phyloP scores from a whole-genome alignment of 2,329 filamentous ascomycete genomes.

The Xylaria sp. region DNA sequence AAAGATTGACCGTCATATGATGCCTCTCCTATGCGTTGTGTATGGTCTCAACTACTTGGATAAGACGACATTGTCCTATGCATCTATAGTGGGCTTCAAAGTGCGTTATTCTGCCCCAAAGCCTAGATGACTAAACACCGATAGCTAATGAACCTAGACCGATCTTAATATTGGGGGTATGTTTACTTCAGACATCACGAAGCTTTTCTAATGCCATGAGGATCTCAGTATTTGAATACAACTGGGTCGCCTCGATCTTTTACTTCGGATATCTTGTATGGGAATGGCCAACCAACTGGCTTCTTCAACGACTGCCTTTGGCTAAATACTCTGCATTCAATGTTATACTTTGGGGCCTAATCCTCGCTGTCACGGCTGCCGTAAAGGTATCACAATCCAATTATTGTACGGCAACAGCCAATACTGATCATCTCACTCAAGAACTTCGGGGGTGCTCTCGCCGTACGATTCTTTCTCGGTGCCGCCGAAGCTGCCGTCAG shows the following conservation, averaged over 20 bases:
- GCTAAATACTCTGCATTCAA: conserved; percentile 74
- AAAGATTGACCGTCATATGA: conserved; percentile 60
- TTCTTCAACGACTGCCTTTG: conserved; percentile 72
- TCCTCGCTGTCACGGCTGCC: conserved; percentile 49
- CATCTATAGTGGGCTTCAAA: conserved; percentile 64
- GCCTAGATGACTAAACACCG: background rate
- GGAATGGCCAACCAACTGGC: conserved; percentile 74
- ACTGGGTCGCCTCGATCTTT: conserved; percentile 63
- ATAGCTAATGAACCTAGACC: background rate
- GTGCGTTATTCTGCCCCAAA: conserved; percentile 35
- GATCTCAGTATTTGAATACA: conserved; percentile 47
- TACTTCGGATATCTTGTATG: conserved; percentile 64
- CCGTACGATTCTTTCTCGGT: conserved; percentile 56
- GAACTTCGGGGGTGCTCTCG: conserved; percentile 54
- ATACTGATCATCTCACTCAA: conserved; percentile 16
- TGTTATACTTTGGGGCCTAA: conserved; percentile 70
- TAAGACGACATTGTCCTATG: conserved; percentile 58
- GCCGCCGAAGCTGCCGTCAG: conserved; percentile 53
- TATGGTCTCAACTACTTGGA: conserved; percentile 69
- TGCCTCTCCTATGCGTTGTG: conserved; percentile 66
- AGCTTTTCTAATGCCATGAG: conserved; percentile 52
- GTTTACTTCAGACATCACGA: conserved; percentile 2
- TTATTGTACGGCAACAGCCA: background rate
- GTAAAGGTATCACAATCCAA: conserved; percentile 41
- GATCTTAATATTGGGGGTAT: conserved; percentile 44